Conservation (phyloP, 2,329 filamentous ascomycete species). For the Nakataea oryzae region DNA sequence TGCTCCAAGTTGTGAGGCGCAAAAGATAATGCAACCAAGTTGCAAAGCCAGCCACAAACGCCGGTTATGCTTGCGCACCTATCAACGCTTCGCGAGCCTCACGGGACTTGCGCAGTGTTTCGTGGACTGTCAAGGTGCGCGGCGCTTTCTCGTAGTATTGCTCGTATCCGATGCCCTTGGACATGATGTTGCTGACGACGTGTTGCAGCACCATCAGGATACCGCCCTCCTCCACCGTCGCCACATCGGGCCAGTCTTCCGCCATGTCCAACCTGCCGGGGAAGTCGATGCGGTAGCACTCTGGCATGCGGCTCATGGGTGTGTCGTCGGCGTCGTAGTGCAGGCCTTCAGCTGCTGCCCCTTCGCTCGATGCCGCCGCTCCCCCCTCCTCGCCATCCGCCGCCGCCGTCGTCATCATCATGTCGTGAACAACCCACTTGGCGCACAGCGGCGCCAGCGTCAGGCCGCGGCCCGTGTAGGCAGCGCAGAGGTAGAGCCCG, state of each 20-base stretch:
- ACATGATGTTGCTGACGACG: no score
- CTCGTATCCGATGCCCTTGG: no score
- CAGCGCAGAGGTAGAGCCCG: constrained; percentile 55
- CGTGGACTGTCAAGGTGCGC: no score
- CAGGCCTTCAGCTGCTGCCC: neutral
- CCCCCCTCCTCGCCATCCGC: neutral
- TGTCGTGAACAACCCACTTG: constrained; percentile 44
- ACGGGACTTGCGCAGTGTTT: no score
- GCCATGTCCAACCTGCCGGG: neutral
- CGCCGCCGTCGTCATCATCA: constrained; percentile 28
- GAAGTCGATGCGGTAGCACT: neutral
- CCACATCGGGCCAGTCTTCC: neutral
- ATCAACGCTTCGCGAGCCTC: no score
- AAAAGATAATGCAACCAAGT: no score
- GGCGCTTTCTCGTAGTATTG: no score
- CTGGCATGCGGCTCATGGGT: neutral
- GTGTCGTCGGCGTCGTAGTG: neutral
- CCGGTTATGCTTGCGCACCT: no score
- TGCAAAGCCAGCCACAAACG: no score
- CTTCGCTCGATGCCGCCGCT: neutral
- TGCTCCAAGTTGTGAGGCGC: no score
- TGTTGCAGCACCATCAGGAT: no score
- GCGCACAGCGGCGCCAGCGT: constrained; percentile 59
- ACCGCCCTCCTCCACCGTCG: neutral
- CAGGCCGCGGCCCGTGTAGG: constrained; percentile 70